These are phyloP conservation scores for Platanthera zijinensis DNA, from an alignment of 106 monocot genomes.

Conservation along the genomic window DNA sequence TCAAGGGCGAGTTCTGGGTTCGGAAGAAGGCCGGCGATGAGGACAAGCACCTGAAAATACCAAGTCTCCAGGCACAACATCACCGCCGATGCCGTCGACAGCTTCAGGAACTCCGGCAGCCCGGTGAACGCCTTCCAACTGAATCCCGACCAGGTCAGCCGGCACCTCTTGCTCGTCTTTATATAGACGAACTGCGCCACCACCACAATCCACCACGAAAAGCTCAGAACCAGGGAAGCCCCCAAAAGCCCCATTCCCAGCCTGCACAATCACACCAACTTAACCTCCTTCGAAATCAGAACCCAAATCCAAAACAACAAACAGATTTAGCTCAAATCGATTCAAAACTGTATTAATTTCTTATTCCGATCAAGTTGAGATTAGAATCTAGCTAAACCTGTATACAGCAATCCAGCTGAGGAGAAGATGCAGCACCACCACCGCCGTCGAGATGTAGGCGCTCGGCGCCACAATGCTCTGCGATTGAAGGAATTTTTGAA, in stretches of 20 bases:
- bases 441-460: slow-evolving; percentile 53
- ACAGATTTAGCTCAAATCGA: too few relatives aligned
- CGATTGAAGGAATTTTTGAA: slow-evolving; percentile 61
- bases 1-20: slow-evolving; percentile 53
- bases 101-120: slow-evolving; percentile 42
- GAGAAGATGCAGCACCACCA: slow-evolving; percentile 37
- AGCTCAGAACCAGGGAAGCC: slow-evolving; percentile 61
- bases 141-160: slow-evolving; percentile 53
- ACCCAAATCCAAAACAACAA: too few relatives aligned
- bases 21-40: slow-evolving; percentile 47
- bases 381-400: not conserved
- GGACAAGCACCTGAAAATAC: slow-evolving; percentile 65
- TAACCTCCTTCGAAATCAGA: too few relatives aligned
- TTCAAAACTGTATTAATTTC: too few relatives aligned
- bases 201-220: slow-evolving; percentile 66
- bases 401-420: slow-evolving; percentile 56
- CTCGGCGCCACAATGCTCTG: slow-evolving; percentile 88
- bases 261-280: not conserved
- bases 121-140: slow-evolving; percentile 45
- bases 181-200: slow-evolving; percentile 54
- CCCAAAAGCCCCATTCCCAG: slow-evolving; percentile 54
- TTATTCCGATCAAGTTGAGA: too few relatives aligned
- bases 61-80: slow-evolving; percentile 70
- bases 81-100: slow-evolving; percentile 52
- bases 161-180: slow-evolving; percentile 34